A percentile compares a stretch with the other conserved stretches of the same genome.
Conservation (phyloP, 345 rosid species). For the Citrus hindsii region DNA sequence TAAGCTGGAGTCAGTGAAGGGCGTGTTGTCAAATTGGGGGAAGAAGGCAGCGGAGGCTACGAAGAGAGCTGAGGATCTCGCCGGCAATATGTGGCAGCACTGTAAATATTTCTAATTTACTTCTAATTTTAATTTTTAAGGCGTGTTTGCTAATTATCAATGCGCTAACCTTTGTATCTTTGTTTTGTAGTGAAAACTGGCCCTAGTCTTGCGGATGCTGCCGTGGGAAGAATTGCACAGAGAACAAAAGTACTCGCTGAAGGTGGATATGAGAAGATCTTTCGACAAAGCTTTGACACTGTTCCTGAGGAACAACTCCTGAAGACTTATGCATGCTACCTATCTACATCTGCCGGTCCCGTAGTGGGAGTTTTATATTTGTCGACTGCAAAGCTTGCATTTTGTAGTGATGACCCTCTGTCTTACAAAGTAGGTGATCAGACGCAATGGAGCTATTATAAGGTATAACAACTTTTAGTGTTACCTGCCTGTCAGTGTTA, state of each 20-base stretch:
- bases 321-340: slow-evolving; percentile 81
- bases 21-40: slow-evolving; percentile 78
- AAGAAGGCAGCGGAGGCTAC: slow-evolving; percentile 90
- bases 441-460: slow-evolving; percentile 81
- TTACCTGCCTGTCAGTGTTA: background rate
- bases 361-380: slow-evolving; percentile 85
- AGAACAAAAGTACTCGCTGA: slow-evolving; percentile 89
- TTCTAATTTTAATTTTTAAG: background rate
- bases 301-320: slow-evolving; percentile 74
- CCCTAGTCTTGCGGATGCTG: slow-evolving; percentile 91
- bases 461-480: slow-evolving; percentile 38
- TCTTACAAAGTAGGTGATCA: slow-evolving; percentile 70
- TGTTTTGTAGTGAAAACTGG: slow-evolving; percentile 74
- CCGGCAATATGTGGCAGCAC: slow-evolving; percentile 91
- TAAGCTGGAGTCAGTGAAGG: slow-evolving; percentile 81
- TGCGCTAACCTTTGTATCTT: background rate
- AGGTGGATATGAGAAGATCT: slow-evolving; percentile 93
- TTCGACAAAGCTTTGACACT: slow-evolving; percentile 69
- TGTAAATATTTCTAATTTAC: slow-evolving; percentile 40
- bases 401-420: slow-evolving; percentile 81
- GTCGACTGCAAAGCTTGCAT: slow-evolving; percentile 76
- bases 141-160: background rate
- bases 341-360: slow-evolving; percentile 97
- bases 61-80: slow-evolving; percentile 90
- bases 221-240: slow-evolving; percentile 86